A percentile compares a stretch with the other conserved stretches of the same genome.
Evolutionary conservation across 2,329 filamentous ascomycete genomes (phyloP).

Genomic region (Hypomyces rosellus): DNA sequence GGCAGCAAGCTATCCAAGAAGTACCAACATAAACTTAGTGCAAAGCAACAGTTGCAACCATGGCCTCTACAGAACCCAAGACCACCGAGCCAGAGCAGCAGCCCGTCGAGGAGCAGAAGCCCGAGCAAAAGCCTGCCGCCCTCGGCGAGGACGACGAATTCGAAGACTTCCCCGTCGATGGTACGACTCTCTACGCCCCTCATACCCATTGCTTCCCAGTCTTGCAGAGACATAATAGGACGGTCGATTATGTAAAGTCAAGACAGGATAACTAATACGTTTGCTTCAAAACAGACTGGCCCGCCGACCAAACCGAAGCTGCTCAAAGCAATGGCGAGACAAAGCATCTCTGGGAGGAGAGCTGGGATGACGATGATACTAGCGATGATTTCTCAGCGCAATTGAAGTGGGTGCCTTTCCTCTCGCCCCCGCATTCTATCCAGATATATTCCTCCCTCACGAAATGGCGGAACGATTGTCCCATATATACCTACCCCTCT

Average conservation of each 20-base stretch:
- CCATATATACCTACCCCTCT: too few relatives aligned
- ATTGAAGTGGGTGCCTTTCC: constrained; percentile 62
- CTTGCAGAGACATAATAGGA: too few relatives aligned
- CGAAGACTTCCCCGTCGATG: constrained; percentile 96
- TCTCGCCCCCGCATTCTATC: background rate
- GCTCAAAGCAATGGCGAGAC: constrained; percentile 61
- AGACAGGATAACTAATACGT: background rate
- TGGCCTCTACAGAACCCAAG: constrained; percentile 24
- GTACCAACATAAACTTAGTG: constrained; percentile 1
- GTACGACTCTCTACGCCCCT: constrained; percentile 41
- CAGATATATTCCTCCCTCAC: background rate
- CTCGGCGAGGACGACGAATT: constrained; percentile 98
- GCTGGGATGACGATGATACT: constrained; percentile 98
- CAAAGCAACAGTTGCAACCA: constrained; percentile 9
- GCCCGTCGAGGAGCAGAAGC: constrained; percentile 20
- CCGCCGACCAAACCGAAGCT: constrained; percentile 81
- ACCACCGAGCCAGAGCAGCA: constrained; percentile 22
- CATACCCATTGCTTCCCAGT: too few relatives aligned
- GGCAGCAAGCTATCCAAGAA: too few relatives aligned
- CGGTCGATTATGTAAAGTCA: background rate
- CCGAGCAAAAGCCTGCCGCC: constrained; percentile 50
- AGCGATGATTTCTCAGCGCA: constrained; percentile 94
- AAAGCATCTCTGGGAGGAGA: constrained; percentile 94
- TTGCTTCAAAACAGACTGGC: constrained; percentile 63
- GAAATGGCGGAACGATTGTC: too few relatives aligned